Conservation (phyloP, 2,329 filamentous ascomycete genomes). For the Talaromyces sp. region DNA sequence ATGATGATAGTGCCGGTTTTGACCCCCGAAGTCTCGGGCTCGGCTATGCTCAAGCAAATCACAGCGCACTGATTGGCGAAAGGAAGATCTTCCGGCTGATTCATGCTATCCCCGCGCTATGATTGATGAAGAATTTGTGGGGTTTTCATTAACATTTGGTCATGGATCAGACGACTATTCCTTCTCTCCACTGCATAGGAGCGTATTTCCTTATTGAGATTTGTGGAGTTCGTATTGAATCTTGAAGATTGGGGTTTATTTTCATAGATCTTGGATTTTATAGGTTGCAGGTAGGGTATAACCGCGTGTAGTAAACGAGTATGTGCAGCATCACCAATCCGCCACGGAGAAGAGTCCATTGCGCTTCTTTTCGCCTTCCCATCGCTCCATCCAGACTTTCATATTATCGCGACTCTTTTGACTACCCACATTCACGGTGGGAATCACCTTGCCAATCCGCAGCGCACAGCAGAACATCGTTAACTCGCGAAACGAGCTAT, state of each 20-base stretch:
- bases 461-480: constrained; percentile 90
- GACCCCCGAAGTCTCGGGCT: constrained; percentile 17
- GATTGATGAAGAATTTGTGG: neutral
- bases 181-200: neutral
- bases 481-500: constrained; percentile 91
- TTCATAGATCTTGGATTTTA: too few relatives aligned
- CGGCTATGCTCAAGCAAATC: constrained; percentile 21
- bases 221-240: neutral
- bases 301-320: too few relatives aligned
- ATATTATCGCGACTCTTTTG: constrained; percentile 66
- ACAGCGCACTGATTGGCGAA: constrained; percentile 4
- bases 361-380: constrained; percentile 65
- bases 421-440: constrained; percentile 84
- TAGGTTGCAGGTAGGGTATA: too few relatives aligned
- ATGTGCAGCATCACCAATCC: constrained; percentile 41
- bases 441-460: constrained; percentile 84
- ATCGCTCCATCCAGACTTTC: constrained; percentile 67
- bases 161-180: neutral
- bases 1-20: constrained; percentile 19
- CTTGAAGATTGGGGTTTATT: too few relatives aligned
- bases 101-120: neutral
- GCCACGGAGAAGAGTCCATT: constrained; percentile 59
- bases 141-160: neutral
- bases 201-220: constrained; percentile 1
- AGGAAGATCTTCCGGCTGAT: neutral